These are phyloP conservation scores for Nannochloropsis salina DNA, from an alignment of 108 stramenopile species.

Conservation along the genomic window DNA sequence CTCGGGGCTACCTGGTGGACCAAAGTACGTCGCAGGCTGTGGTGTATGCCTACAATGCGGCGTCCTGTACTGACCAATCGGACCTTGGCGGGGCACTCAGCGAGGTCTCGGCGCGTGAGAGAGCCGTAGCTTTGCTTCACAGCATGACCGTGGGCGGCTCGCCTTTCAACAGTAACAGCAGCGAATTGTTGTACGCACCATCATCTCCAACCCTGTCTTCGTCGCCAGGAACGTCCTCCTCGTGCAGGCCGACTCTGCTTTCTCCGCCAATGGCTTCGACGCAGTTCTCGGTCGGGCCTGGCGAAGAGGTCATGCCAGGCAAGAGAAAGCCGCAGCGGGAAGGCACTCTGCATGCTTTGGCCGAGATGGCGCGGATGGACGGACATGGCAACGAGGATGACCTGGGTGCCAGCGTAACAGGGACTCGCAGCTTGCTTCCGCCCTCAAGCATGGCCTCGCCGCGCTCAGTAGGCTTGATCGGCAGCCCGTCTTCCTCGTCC, in stretches of 20 bases:
- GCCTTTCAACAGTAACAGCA: conserved; percentile 14
- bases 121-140: background rate
- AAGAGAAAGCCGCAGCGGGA: conserved; percentile 38
- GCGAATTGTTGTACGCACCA: background rate
- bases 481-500: conserved; percentile 3
- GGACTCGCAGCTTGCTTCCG: background rate
- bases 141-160: background rate
- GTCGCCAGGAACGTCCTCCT: background rate
- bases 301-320: conserved; percentile 30
- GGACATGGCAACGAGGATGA: background rate
- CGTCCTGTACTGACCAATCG: background rate
- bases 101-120: background rate
- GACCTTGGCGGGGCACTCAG: background rate
- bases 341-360: conserved; percentile 23
- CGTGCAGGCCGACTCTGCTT: background rate
- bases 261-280: background rate
- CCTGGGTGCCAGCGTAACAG: background rate
- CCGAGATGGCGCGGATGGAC: conserved; percentile 13
- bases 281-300: background rate
- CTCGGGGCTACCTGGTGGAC: background rate
- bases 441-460: background rate
- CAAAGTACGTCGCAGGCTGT: background rate
- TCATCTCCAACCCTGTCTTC: background rate
- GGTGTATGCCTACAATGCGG: background rate
- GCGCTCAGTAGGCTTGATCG: conserved; percentile 6